Percentiles rank a stretch among this genome's conserved stretches.
Evolutionary conservation across 805 yeast species (phyloP).

Genomic region (Pichia membranifaciens): DNA sequence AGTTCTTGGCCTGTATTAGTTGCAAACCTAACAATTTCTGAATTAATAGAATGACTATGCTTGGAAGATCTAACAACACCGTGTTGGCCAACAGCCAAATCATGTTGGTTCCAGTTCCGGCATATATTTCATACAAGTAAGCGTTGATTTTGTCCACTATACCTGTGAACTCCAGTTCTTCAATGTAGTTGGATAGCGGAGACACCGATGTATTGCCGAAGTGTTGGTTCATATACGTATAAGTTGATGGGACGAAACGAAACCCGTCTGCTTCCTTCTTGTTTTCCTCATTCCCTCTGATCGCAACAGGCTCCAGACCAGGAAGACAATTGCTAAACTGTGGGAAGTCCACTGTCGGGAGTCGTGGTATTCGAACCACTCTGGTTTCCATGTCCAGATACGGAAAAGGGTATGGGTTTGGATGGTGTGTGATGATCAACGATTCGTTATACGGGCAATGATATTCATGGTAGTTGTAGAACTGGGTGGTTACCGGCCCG

Average conservation of each 20-base stretch:
- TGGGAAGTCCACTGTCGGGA: conserved; percentile 41
- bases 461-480: conserved; percentile 68
- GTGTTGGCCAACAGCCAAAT: conserved; percentile 35
- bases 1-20: conserved; percentile 10
- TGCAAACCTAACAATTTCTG: conserved; percentile 21
- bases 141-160: conserved; percentile 43
- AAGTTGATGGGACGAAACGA: conserved; percentile 32
- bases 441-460: conserved; percentile 3
- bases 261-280: background rate
- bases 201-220: conserved; percentile 52
- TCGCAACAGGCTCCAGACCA: conserved; percentile 32
- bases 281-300: background rate
- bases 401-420: conserved; percentile 37
- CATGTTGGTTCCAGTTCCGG: conserved; percentile 23
- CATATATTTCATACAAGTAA: conserved; percentile 34
- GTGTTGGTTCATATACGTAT: conserved; percentile 27
- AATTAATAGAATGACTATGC: conserved; percentile 36
- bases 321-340: conserved; percentile 51
- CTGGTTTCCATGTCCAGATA: conserved; percentile 35
- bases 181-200: conserved; percentile 39
- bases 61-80: conserved; percentile 21
- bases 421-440: conserved; percentile 59
- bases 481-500: conserved; percentile 19
- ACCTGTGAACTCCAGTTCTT: conserved; percentile 33
- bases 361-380: conserved; percentile 60